Base-by-base conservation (phyloP, 495 filamentous ascomycete genomes). In the Thermochaetoides thermophila region DNA sequence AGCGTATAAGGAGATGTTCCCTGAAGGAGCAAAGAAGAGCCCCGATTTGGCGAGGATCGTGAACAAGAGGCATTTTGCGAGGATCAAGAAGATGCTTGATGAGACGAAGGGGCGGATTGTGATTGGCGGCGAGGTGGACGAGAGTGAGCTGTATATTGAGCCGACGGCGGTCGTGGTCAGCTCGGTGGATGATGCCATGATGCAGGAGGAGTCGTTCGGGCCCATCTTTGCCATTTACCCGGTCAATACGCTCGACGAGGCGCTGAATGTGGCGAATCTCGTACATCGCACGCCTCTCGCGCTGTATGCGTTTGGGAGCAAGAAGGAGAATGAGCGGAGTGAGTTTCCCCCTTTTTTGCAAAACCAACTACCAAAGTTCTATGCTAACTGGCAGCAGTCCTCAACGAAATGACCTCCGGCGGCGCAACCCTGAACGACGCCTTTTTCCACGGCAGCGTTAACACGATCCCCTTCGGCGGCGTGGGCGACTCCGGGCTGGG, bases 11-110 rank as follows among this genome's bases (percentile, higher is more conserved):
- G 76, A 85, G 34, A 94, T 86, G 63, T 89, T 78, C 48, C 89
- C 89, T 17, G 62, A 83, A 19, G 89, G 91, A 12, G 71, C 78
- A 17, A 75, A 78, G 49, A 61, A 60, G 5, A 84, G 77, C 31
- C 59, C 67, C 3, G 85, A 94, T 42, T 84, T 81, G 45, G 69
- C 63, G 2, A 72, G 76, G 24, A 85, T 95, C 37, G 66, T 94
- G 42, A 89, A 87, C 52, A 58, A 70, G 40, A 59, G 68, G 10
- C 71, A 84, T 37, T 96, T 84, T 56, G 60, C 70, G 24, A 75
- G 87, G n/a, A 66, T 96, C 22, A 91, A 89, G 70, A 67, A 68
- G 29, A 82, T 95, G 78, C 57, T 97, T 12, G 81, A 92, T 48
- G 66, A 72, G 34, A 78, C 73, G 28, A 70, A 69, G 38, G 89